These are phyloP conservation scores for Macadamia tetraphylla DNA, from an alignment of 164 flowering plant genomes.

Conservation along the genomic window DNA sequence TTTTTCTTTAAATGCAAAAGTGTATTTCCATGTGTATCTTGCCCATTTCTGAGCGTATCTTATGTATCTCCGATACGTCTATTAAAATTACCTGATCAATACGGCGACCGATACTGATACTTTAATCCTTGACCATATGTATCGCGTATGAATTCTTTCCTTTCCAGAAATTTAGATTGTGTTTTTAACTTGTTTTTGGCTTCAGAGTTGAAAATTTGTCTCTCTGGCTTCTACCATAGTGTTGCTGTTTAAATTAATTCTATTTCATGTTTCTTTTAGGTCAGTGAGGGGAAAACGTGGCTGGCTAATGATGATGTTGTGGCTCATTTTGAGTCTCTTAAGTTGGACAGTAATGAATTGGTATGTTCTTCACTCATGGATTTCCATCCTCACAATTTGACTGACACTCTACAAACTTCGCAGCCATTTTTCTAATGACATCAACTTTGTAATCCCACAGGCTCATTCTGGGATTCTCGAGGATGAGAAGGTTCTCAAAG, in stretches of 20 bases:
- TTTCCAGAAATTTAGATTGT: neutral
- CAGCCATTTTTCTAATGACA: conserved; percentile 3
- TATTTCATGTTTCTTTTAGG: conserved; percentile 30
- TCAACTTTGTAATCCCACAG: conserved; percentile 28
- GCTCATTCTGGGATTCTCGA: conserved; percentile 29
- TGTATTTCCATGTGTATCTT: too few relatives aligned
- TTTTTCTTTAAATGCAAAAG: too few relatives aligned
- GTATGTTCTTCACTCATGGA: conserved; percentile 27
- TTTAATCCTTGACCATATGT: too few relatives aligned
- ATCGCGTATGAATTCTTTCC: too few relatives aligned
- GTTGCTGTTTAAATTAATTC: neutral
- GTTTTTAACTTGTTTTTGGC: neutral
- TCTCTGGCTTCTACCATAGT: neutral
- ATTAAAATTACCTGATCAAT: too few relatives aligned
- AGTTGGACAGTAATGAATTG: conserved; percentile 40
- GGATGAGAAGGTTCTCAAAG: conserved; percentile 37
- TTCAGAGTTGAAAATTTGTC: neutral
- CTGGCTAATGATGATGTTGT: conserved; percentile 59
- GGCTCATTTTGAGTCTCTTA: conserved; percentile 70
- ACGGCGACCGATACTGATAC: too few relatives aligned
- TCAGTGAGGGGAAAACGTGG: conserved; percentile 53
- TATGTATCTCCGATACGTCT: too few relatives aligned
- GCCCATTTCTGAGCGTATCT: too few relatives aligned
- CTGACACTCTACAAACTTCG: neutral
- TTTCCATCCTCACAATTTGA: neutral